Conservation (phyloP, 1,284 basidiomycete species). For the Crucibulum parvulum region DNA sequence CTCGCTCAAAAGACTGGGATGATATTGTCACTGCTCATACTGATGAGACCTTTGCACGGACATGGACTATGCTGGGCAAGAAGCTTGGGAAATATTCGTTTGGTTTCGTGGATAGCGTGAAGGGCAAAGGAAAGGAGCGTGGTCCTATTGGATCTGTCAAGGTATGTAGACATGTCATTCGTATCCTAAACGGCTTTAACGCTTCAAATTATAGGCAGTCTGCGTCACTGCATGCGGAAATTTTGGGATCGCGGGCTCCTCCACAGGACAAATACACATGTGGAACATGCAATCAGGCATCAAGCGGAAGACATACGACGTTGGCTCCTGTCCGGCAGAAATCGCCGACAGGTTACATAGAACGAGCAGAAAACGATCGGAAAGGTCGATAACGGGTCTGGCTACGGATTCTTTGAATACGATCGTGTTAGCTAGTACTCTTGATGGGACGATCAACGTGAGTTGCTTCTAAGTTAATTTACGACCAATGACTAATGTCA, state of each 20-base stretch:
- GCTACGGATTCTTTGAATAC: slow-evolving; percentile 89
- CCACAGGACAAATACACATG: slow-evolving; percentile 81
- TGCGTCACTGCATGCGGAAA: slow-evolving; percentile 97
- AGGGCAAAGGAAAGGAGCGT: slow-evolving; percentile 55
- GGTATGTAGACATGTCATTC: slow-evolving; percentile 43
- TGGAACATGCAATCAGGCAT: slow-evolving; percentile 98
- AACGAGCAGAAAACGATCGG: slow-evolving; percentile 53
- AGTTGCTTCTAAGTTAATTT: slow-evolving; percentile 32
- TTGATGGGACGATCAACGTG: slow-evolving; percentile 90
- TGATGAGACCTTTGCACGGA: slow-evolving; percentile 81
- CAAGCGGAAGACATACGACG: slow-evolving; percentile 77
- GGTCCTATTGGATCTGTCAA: slow-evolving; percentile 63
- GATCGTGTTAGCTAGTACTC: slow-evolving; percentile 81
- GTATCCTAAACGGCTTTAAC: slow-evolving; percentile 8
- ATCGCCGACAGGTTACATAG: slow-evolving; percentile 48
- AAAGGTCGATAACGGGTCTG: slow-evolving; percentile 81
- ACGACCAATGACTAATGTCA: not conserved
- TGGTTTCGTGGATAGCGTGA: slow-evolving; percentile 51
- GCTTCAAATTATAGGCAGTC: slow-evolving; percentile 61
- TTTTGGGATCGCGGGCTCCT: slow-evolving; percentile 88
- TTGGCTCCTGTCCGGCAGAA: slow-evolving; percentile 67
- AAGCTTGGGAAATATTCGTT: slow-evolving; percentile 80
- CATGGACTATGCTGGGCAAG: slow-evolving; percentile 90
- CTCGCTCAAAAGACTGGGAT: slow-evolving; percentile 96
- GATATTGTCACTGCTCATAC: slow-evolving; percentile 92